These are phyloP conservation scores for Fusarium metavorans DNA, from an alignment of 2,329 filamentous ascomycete species.

Conservation along the genomic window DNA sequence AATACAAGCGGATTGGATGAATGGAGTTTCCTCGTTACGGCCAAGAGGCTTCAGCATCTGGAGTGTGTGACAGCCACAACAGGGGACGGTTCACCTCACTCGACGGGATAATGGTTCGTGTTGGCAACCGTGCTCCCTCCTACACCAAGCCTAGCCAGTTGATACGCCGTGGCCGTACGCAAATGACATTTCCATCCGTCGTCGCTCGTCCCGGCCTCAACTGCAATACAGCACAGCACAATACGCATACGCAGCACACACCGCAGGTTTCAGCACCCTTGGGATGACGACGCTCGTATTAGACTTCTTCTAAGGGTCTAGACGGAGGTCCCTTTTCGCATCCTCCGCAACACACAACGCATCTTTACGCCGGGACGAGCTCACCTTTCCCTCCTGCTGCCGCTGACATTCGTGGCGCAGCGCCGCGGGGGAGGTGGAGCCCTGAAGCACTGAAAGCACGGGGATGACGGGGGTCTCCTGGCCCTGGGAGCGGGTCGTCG, in stretches of 20 bases:
- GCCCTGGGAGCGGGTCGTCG: neutral
- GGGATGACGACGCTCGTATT: conserved; percentile 1
- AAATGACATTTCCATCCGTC: neutral
- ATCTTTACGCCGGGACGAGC: conserved; percentile 1
- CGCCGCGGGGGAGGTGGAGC: conserved; percentile 29
- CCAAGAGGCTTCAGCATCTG: neutral
- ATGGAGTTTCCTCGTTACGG: neutral
- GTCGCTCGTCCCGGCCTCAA: neutral
- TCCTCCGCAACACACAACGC: conserved; percentile 5
- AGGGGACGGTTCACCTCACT: neutral
- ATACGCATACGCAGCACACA: neutral
- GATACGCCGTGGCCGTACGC: neutral
- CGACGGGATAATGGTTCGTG: conserved; percentile 1
- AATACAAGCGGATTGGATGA: neutral
- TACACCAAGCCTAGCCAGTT: neutral
- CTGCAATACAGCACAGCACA: neutral
- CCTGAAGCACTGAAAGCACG: conserved; percentile 22
- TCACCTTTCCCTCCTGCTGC: conserved; percentile 10
- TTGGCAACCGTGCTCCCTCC: conserved; percentile 1
- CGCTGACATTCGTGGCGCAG: conserved; percentile 42
- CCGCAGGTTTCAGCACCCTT: neutral
- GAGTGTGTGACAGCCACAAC: conserved; percentile 3
- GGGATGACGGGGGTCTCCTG: conserved; percentile 15
- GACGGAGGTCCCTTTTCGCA: conserved; percentile 9
- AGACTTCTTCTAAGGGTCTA: conserved; percentile 7